Evolutionary conservation across 345 rosid species (phyloP), one percentile per base, ranked within the genome.

Genomic region (Kandelia obovata): DNA sequence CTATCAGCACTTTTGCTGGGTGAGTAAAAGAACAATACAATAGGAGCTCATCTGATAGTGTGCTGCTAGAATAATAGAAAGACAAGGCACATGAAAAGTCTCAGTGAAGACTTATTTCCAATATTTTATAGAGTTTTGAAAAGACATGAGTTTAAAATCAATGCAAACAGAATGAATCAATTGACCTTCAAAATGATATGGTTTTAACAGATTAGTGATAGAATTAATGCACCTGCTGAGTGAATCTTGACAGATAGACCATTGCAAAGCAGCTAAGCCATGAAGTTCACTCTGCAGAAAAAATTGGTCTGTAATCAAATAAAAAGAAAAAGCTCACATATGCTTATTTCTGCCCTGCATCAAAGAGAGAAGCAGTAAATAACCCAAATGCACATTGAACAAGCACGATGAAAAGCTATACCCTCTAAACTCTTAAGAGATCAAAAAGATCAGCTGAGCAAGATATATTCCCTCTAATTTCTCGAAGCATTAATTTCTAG

Each of bases 191-290:
- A 56, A 56, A 27, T 25, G 28, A 43, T 43, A 43, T 43, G 19
- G 17, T 11, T 23, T 28, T 56, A 53, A 53, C 49, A 51, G n/a
- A 58, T 32, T 37, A 35, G 56, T 1, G 30, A 51, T n/a, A 58
- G n/a, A 39, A 52, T 53, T 15, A 68, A 53, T 31, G 61, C 70
- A 88, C 94, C 91, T 80, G 13, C 66, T 46, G n/a, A 91, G 91
- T 63, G 98, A 93, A 80, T 91, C 98, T 76, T 86, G 92, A 75
- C 97, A 93, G 68, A 89, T 82, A 73, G 96, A 83, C 98, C 98
- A 93, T 69, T 91, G 92, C 85, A 93, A 79, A 83, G 96, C 97
- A 37, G 98, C 97, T 81, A 80, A 76, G 67, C 97, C 98, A 82
- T 93, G 91, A 72, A 89, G 88, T 76, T 91, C 96, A 73, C 89